Evolutionary conservation across 176 grass and related monocot genomes (phyloP).

Genomic region (Musa schizocarpa): DNA sequence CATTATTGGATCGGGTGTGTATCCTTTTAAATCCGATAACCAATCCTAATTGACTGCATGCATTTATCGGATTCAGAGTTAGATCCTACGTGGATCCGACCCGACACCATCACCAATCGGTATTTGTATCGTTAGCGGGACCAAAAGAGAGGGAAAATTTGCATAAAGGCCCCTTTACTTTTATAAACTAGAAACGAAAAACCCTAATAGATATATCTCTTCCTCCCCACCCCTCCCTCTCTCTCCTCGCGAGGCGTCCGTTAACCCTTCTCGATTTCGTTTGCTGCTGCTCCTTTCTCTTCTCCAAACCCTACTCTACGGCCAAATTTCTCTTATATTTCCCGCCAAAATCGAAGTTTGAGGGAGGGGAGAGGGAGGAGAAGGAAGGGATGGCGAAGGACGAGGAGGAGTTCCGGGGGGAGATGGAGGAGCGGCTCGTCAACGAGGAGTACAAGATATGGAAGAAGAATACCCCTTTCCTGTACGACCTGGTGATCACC

Average conservation of each 20-base stretch:
- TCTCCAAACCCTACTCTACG: background rate
- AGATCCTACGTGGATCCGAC: too few relatives aligned
- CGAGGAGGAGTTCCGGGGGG: conserved; percentile 72
- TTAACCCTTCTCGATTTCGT: background rate
- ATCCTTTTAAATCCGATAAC: too few relatives aligned
- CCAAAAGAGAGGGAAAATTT: background rate
- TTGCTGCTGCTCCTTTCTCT: background rate
- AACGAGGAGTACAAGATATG: conserved; percentile 99
- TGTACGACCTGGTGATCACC: conserved; percentile 96
- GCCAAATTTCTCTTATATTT: background rate
- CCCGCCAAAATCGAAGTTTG: background rate
- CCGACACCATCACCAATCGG: too few relatives aligned
- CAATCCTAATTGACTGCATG: too few relatives aligned
- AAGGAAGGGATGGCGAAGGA: conserved; percentile 19
- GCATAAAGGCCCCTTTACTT: background rate
- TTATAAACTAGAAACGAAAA: background rate
- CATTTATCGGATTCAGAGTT: too few relatives aligned
- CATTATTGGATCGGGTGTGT: too few relatives aligned
- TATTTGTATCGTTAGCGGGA: too few relatives aligned
- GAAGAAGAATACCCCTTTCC: conserved; percentile 98
- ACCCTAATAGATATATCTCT: background rate
- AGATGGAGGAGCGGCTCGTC: conserved; percentile 80
- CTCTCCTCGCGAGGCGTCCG: background rate
- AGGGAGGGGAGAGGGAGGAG: background rate
- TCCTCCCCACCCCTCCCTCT: too few relatives aligned